Evolutionary conservation across 768 basidiomycete species (phyloP), one percentile per base, ranked within the genome.

Genomic region (Mycena olivaceomarginata): DNA sequence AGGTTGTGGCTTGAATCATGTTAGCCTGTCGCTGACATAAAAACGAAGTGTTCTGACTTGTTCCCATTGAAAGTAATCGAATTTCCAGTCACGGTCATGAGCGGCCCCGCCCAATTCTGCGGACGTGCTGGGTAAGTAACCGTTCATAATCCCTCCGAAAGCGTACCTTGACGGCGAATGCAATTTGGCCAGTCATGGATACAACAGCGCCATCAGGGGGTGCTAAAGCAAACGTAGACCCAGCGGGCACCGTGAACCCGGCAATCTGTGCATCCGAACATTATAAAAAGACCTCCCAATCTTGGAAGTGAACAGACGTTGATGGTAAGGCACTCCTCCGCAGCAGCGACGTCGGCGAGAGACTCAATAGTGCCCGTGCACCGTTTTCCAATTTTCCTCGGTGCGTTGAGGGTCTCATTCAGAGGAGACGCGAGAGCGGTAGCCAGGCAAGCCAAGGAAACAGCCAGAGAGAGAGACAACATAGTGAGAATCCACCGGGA

Each of bases 101-200:
- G 51, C 43, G 77, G 77, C 16, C 77, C 77, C 2, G 77, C 77
- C 77, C 77, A 79, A 5, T 67, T 70, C 77, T 79, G 20, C 41
- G 53, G 10, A 53, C 1, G 18, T 39, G 7, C 31, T 7, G 31
- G 9, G 12, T 56, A 22, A 40, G 40, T 39, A 8, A 11, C 0
- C 10, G 43, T 2, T 53, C 37, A 48, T 13, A n/a, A 10, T 5
- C 22, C 9, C 11, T 4, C 6, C 25, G 13, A 45, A 37, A 39
- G 22, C 22, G 15, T 2, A 79, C 75, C 70, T 53, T 15, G 75
- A 76, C 25, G 1, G 57, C 66, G 39, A 79, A 79, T 0, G 77
- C 76, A 46, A 79, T 72, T 40, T 72, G 64, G 15, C 77, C 77
- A 10, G 74, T 79, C n/a, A 79, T 18, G 1, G 74, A 72, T 10